A percentile compares a stretch with the other conserved stretches of the same genome.
Evolutionary conservation across 2,329 filamentous ascomycete species (phyloP).

Genomic region (Exophiala sideris): DNA sequence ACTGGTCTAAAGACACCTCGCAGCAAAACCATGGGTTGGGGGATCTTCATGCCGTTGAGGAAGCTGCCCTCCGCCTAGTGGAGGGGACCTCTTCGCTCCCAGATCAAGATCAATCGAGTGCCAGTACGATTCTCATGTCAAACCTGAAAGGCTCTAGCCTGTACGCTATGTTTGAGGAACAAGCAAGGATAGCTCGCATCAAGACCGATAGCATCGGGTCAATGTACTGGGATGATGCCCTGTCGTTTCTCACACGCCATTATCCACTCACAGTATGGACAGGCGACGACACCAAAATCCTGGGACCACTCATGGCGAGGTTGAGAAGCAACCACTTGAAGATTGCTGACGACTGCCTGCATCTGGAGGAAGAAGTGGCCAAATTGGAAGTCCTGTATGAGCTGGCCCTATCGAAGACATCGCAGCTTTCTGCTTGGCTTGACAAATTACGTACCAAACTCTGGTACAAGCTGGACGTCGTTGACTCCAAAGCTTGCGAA

Average conservation of each 20-base stretch:
- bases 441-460: constrained; percentile 86
- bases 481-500: constrained; percentile 83
- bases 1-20: too few relatives aligned
- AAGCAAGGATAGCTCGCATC: constrained; percentile 16
- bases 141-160: constrained; percentile 3
- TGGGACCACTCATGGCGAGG: constrained; percentile 69
- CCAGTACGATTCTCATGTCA: not conserved
- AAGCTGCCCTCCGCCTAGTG: constrained; percentile 23
- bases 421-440: constrained; percentile 67
- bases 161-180: constrained; percentile 16
- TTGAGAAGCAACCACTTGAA: constrained; percentile 66
- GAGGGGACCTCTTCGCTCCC: constrained; percentile 2
- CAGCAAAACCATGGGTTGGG: not conserved
- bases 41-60: constrained; percentile 17
- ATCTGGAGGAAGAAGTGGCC: constrained; percentile 23
- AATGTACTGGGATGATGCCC: constrained; percentile 68
- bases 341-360: constrained; percentile 9
- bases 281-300: constrained; percentile 68
- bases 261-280: constrained; percentile 53
- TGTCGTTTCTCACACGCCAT: constrained; percentile 65
- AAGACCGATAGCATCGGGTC: constrained; percentile 21
- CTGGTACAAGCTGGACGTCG: constrained; percentile 96
- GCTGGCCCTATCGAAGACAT: constrained; percentile 10
- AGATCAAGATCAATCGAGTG: not conserved
- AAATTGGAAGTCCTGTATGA: constrained; percentile 10